Conservation (phyloP, 441 rosid species). For the Brassica balearica region DNA sequence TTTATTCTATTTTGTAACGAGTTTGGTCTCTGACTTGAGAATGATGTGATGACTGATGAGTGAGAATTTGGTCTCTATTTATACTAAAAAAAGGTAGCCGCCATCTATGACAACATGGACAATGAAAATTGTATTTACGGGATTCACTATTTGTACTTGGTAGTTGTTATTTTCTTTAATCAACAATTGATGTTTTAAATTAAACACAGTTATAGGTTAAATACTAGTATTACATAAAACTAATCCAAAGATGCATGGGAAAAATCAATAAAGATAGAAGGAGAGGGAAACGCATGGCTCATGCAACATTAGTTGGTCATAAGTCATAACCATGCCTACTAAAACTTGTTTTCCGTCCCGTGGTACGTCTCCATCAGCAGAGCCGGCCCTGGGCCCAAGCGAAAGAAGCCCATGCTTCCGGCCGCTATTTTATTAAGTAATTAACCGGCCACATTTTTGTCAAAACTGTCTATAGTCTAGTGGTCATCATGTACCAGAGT, state of each 20-base stretch:
- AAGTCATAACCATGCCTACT: background rate
- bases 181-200: background rate
- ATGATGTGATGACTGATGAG: slow-evolving; percentile 16
- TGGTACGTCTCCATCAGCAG: background rate
- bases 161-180: background rate
- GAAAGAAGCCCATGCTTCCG: too few species aligned
- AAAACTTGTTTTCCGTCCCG: background rate
- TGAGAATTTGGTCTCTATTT: slow-evolving; percentile 13
- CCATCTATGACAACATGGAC: slow-evolving; percentile 1
- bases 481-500: too few species aligned
- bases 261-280: too few species aligned
- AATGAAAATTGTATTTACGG: background rate
- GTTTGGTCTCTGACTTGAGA: slow-evolving; percentile 11
- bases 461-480: too few species aligned
- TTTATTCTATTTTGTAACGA: background rate
- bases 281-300: background rate
- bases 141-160: background rate
- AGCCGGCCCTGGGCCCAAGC: too few species aligned
- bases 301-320: slow-evolving; percentile 20
- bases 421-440: too few species aligned
- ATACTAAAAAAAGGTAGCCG: background rate
- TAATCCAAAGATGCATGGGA: background rate
- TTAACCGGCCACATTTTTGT: too few species aligned
- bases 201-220: background rate
- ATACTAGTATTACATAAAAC: background rate